These are phyloP conservation scores for Asterella californica DNA, from an alignment of 225 moss, liverwort and hornwort genomes.

Conservation along the genomic window DNA sequence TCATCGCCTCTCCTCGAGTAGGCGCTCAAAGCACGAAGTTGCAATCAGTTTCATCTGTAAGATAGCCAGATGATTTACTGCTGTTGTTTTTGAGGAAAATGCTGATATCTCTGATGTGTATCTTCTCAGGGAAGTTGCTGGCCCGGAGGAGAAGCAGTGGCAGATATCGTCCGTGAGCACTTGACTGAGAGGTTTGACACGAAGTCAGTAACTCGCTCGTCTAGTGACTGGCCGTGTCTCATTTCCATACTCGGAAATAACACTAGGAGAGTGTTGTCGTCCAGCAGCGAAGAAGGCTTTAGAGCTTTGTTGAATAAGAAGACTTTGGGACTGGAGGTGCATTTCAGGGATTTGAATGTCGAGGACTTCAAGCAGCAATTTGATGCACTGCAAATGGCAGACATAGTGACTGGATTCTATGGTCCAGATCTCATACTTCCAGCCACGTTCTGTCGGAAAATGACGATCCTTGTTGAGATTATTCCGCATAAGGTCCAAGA, in stretches of 20 bases:
- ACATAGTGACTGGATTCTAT: conserved; percentile 17
- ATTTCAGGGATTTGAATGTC: conserved; percentile 3
- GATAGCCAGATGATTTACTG: too few relatives aligned
- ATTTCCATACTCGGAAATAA: conserved; percentile 12
- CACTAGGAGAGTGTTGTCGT: conserved; percentile 10
- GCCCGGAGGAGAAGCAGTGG: conserved; percentile 27
- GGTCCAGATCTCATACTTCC: conserved; percentile 21
- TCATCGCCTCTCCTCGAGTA: too few relatives aligned
- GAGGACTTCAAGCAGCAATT: conserved; percentile 26
- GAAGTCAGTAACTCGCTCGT: neutral
- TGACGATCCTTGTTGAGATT: conserved; percentile 21
- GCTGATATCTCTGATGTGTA: too few relatives aligned
- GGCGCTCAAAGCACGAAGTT: too few relatives aligned
- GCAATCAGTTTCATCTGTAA: too few relatives aligned
- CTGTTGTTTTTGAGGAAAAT: too few relatives aligned
- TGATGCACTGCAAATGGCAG: conserved; percentile 16
- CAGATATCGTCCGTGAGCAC: conserved; percentile 17
- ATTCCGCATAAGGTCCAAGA: conserved; percentile 18
- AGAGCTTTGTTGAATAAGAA: conserved; percentile 8
- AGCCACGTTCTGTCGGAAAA: conserved; percentile 11
- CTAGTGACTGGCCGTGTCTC: conserved; percentile 17
- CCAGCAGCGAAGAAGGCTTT: conserved; percentile 12
- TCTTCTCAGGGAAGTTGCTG: conserved; percentile 16
- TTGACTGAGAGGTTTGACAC: conserved; percentile 1
- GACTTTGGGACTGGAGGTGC: conserved; percentile 17